Conservation (phyloP, 352 stramenopile genomes). For the Halophytophthora batemanensis region DNA sequence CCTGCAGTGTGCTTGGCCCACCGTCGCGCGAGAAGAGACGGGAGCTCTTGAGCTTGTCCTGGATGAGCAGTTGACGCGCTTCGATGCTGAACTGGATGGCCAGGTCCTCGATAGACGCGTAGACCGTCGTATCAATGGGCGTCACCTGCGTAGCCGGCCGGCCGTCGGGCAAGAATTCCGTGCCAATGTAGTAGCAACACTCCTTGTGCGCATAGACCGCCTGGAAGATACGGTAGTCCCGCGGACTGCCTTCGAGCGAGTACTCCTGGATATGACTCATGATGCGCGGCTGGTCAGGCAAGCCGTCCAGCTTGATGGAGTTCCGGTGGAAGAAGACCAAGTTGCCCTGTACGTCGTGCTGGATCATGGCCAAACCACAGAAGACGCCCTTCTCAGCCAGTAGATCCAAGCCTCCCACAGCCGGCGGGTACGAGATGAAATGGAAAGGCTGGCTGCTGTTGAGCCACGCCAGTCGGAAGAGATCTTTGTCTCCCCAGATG, state of each 20-base stretch:
- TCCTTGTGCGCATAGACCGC: constrained; percentile 79
- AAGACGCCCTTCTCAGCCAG: constrained; percentile 71
- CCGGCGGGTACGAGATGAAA: constrained; percentile 68
- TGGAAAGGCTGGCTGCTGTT: constrained; percentile 78
- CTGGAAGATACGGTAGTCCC: constrained; percentile 80
- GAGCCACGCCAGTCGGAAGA: constrained; percentile 82
- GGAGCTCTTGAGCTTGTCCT: constrained; percentile 29
- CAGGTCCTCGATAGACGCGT: constrained; percentile 66
- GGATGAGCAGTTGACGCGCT: constrained; percentile 53
- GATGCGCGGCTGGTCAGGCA: constrained; percentile 59
- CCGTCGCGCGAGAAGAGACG: constrained; percentile 25
- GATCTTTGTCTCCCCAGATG: constrained; percentile 86
- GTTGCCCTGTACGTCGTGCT: constrained; percentile 82
- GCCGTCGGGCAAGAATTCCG: constrained; percentile 53
- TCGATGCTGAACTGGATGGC: constrained; percentile 82
- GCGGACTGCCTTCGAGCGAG: constrained; percentile 59
- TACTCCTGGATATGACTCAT: constrained; percentile 86
- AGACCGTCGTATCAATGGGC: constrained; percentile 67
- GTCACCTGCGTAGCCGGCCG: constrained; percentile 71
- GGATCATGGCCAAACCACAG: constrained; percentile 82
- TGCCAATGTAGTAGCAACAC: constrained; percentile 87
- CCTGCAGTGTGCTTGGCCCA: constrained; percentile 26
- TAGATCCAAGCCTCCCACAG: constrained; percentile 68
- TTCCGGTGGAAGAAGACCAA: constrained; percentile 87
- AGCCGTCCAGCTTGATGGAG: constrained; percentile 79